Base-by-base conservation (phyloP, 2,329 filamentous ascomycete species). In the Leptographium galeiforme region DNA sequence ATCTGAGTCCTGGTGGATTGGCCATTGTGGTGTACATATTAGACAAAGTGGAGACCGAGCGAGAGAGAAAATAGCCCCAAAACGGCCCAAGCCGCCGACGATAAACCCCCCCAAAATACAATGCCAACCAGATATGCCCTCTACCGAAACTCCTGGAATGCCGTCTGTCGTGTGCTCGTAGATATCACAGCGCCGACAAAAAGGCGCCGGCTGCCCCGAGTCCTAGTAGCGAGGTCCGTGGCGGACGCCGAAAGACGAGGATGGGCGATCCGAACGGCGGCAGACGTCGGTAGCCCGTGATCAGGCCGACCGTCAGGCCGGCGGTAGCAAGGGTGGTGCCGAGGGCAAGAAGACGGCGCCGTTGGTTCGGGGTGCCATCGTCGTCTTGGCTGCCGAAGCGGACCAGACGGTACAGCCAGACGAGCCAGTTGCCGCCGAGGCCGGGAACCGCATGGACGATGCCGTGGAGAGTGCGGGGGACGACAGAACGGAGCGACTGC, bases 1-100 rank as follows among this genome's bases (percentile, higher is more conserved):
- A 89, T 95, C 64, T 93, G 49, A 33, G 16, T 32, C 33, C 6
- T 5, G 45, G 16, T 13, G 13, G 13, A 19, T 43, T 25, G 18
- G 14, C 13, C 16, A 14, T 19, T 43, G 14, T 25, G n/a, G n/a
- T 18, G 18, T 44, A 11, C 25, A 11, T 30, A 25, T 44, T 5
- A 43, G 25, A 25, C 41, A 44, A 19, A 44, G 25, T 30, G 25
- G 25, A 25, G 25, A 25, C 25, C 25, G 25, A 25, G 25, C 25
- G 25, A 25, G 25, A 25, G 25, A 25, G 25, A 25, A 25, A 25
- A 25, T 25, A 25, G 25, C 25, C 25, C 10, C 12, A 25, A 25
- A 30, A 14, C 12, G 18, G 41, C 41, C 41, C 19, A 43, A 43
- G 25, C 25, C 25, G 25, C 25, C 25, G 25, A 25, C 25, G 25